Evolutionary conservation across 768 basidiomycete genomes (phyloP).

Genomic region (Sutorius australiensis): DNA sequence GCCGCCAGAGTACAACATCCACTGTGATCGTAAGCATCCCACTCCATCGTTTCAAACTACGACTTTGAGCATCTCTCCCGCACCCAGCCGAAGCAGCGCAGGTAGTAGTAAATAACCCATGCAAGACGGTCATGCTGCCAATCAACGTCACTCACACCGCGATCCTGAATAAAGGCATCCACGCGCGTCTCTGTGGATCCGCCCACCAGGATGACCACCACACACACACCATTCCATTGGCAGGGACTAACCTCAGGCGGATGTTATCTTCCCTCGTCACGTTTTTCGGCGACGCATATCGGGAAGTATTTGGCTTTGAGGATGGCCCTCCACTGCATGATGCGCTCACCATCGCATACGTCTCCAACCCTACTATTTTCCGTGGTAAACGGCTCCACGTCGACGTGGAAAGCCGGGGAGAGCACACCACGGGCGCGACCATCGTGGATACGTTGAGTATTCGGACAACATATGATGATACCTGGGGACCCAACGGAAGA

Average conservation of each 20-base stretch:
- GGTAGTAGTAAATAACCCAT: constrained; percentile 70
- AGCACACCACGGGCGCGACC: constrained; percentile 70
- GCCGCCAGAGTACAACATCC: constrained; percentile 68
- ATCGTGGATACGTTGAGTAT: constrained; percentile 77
- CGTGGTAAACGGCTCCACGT: constrained; percentile 62
- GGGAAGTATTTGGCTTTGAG: constrained; percentile 73
- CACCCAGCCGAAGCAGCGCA: constrained; percentile 71
- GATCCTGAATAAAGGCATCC: constrained; percentile 59
- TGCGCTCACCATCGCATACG: constrained; percentile 74
- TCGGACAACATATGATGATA: constrained; percentile 46
- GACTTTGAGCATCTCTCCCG: not conserved
- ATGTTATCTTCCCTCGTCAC: constrained; percentile 70
- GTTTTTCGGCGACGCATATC: constrained; percentile 73
- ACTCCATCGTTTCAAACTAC: not conserved
- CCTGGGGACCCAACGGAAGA: constrained; percentile 70
- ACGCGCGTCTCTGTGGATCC: constrained; percentile 47
- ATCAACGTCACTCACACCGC: constrained; percentile 88
- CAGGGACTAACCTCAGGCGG: constrained; percentile 53
- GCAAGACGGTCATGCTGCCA: constrained; percentile 73
- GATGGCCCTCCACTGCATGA: constrained; percentile 88
- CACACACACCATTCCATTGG: constrained; percentile 19
- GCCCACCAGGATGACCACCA: constrained; percentile 30
- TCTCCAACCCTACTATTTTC: constrained; percentile 68
- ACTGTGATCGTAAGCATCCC: constrained; percentile 71
- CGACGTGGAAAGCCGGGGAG: constrained; percentile 73